Evolutionary conservation across 2,329 filamentous ascomycete species (phyloP), one percentile per base, ranked within the genome.

Genomic region (Colletotrichum liaoningense): DNA sequence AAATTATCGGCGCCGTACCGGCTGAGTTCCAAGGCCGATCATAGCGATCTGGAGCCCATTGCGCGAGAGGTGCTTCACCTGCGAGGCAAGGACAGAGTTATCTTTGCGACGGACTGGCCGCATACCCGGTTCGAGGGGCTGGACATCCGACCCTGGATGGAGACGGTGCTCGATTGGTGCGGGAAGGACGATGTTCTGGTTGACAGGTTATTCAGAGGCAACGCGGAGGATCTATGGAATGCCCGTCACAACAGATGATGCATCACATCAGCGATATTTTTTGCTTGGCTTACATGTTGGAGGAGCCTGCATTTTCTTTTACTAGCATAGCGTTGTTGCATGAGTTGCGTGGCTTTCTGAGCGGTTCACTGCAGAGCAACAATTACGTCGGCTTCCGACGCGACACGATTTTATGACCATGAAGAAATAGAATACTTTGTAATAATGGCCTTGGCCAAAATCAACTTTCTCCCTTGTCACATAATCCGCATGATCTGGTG

Each of bases 21-120:
- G 7, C 82, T 90, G 46, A 86, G 85, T 59, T 79, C 82, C 54
- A 83, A 87, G 64, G 79, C 81, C 7, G 77, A 84, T 26, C 82
- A 87, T 72, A 81, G 80, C 33, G 83, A 88, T 58, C 75, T 90
- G 4, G 84, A 88, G 65, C 83, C 83, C 2, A 79, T 92, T 52
- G 86, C 84, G 9, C 80, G 79, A 16, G 86, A 90, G 75, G 79
- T 91, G 8, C 76, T 91, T 42, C 78, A 79, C 4, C 79, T 84
- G 5, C 86, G 84, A 12, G 83, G 83, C 2, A 79, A 84, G 22
- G 78, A 72, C 26, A 82, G 85, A 19, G 82, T 90, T 11, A 85
- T 92, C 0, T 92, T 90, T 79, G 89, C 89, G 1, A 90, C 88
- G 0, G 90, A 92, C 76, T 92, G 90, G 90, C 90, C 90, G 24